A percentile compares a stretch with the other conserved stretches of the same genome.
phyloP scores from a whole-genome alignment of 306 rosid species.

The Sicyos baderoa region DNA sequence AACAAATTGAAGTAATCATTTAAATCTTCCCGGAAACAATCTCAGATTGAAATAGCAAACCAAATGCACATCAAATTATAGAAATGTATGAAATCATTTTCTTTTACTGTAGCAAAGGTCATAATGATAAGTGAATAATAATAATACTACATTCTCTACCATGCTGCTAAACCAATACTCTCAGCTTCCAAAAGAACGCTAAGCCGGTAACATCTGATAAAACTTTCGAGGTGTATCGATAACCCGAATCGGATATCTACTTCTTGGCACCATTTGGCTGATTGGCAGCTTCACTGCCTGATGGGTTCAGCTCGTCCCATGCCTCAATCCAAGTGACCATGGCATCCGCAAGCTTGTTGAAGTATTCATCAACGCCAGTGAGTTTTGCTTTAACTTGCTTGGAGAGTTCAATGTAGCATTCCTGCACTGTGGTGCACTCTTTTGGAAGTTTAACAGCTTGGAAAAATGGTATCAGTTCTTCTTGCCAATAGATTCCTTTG shows the following conservation, averaged over 20 bases:
- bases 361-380: slow-evolving; percentile 50
- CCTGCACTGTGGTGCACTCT: slow-evolving; percentile 57
- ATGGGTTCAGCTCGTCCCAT: slow-evolving; percentile 66
- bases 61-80: not conserved
- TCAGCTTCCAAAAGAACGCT: not conserved
- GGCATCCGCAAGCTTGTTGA: slow-evolving; percentile 66
- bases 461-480: slow-evolving; percentile 78
- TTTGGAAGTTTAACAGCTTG: slow-evolving; percentile 52
- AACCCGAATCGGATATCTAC: slow-evolving; percentile 17
- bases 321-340: slow-evolving; percentile 93
- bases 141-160: slow-evolving; percentile 5
- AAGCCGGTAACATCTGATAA: not conserved
- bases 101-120: slow-evolving; percentile 12
- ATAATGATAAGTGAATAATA: not conserved
- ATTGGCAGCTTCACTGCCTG: slow-evolving; percentile 31
- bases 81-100: not conserved
- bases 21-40: slow-evolving; percentile 5
- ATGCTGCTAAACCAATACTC: slow-evolving; percentile 9
- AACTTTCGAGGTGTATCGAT: not conserved
- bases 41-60: not conserved
- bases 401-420: slow-evolving; percentile 81
- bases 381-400: slow-evolving; percentile 70
- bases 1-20: slow-evolving; percentile 6
- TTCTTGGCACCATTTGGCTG: slow-evolving; percentile 33
- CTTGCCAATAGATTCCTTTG: slow-evolving; percentile 89